Evolutionary conservation across 2,329 filamentous ascomycete species (phyloP).

Genomic region (Aspergillus carbonarius): DNA sequence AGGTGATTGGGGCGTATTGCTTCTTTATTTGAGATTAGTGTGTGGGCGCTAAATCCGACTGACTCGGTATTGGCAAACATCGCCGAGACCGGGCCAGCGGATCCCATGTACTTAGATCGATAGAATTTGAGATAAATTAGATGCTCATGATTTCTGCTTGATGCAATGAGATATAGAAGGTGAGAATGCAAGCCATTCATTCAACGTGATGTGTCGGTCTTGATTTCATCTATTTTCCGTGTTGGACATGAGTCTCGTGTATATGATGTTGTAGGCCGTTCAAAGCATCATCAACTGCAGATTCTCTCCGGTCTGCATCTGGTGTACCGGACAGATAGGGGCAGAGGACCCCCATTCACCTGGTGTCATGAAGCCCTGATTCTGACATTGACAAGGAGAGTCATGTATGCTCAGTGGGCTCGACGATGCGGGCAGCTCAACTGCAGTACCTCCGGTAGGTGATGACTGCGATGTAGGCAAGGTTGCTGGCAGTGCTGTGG

Average conservation of each 20-base stretch:
- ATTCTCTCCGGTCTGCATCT: neutral
- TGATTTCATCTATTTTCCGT: neutral
- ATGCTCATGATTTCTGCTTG: neutral
- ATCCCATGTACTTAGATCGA: neutral
- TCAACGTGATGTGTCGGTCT: neutral
- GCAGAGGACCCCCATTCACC: constrained; percentile 1
- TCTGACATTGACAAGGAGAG: constrained; percentile 1
- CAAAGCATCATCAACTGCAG: constrained; percentile 4
- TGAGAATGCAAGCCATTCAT: neutral
- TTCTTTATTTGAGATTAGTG: neutral
- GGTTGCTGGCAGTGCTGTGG: neutral
- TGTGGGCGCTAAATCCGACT: neutral
- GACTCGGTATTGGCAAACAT: neutral
- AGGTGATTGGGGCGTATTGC: neutral
- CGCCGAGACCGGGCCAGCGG: neutral
- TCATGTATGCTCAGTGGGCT: constrained; percentile 3
- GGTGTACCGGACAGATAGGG: neutral
- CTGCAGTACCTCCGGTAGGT: neutral
- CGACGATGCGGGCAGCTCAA: neutral
- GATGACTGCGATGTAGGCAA: constrained; percentile 1
- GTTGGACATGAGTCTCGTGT: neutral
- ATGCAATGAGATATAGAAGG: neutral
- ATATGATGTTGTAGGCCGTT: neutral
- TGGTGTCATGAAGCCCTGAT: neutral
- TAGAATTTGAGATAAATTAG: neutral